phyloP scores from a whole-genome alignment of 208 protist genomes.

The Trichomonas vaginalis region DNA sequence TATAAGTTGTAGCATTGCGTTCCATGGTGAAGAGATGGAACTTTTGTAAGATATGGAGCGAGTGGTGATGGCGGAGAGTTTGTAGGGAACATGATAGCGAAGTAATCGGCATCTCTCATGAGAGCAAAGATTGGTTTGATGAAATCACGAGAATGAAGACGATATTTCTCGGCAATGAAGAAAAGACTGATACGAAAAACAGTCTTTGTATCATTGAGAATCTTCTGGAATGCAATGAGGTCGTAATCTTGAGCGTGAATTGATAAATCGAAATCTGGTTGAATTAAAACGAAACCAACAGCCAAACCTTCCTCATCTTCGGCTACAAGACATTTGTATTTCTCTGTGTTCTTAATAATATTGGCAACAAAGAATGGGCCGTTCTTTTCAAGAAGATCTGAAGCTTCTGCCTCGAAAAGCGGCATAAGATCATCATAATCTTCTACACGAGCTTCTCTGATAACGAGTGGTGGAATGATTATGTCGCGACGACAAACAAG shows the following conservation, averaged over 20 bases:
- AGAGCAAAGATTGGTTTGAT: background rate
- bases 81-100: background rate
- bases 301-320: background rate
- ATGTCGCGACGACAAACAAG: background rate
- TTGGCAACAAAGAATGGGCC: background rate
- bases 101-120: background rate
- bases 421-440: constrained; percentile 17
- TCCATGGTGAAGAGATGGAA: background rate
- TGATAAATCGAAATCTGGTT: background rate
- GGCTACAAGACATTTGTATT: background rate
- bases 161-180: constrained; percentile 9
- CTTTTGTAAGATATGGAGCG: background rate
- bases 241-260: background rate
- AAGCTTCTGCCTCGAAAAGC: background rate
- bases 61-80: background rate
- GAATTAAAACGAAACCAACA: background rate
- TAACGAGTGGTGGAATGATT: background rate
- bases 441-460: background rate
- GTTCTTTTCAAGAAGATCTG: background rate
- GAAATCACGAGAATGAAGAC: constrained; percentile 11
- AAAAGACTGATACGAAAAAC: constrained; percentile 5
- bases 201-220: background rate
- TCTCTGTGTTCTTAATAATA: background rate
- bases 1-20: background rate
- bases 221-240: background rate